phyloP scores from a whole-genome alignment of 148 eudicot genomes.

The Euryodendron excelsum region DNA sequence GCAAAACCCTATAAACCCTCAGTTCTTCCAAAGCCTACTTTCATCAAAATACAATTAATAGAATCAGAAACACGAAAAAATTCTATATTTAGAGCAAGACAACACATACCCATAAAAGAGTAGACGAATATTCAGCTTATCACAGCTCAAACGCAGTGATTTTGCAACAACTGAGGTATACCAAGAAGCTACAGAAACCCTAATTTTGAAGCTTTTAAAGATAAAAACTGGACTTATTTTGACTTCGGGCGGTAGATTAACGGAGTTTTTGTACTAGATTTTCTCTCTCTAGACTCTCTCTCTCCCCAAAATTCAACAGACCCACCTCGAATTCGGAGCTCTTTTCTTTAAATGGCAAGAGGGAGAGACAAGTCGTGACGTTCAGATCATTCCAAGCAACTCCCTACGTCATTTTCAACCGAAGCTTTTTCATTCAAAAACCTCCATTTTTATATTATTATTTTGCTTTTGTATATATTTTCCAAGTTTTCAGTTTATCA shows the following conservation, averaged over 20 bases:
- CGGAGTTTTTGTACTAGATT: not conserved
- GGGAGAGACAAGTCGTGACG: not conserved
- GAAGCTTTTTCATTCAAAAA: slow-evolving; percentile 16
- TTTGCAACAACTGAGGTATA: not conserved
- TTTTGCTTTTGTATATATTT: not conserved
- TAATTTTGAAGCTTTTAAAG: slow-evolving; percentile 5
- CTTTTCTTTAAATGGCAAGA: not conserved
- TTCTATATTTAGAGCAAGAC: not conserved
- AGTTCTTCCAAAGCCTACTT: not conserved
- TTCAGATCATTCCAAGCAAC: slow-evolving; percentile 37
- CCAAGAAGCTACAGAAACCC: slow-evolving; percentile 1
- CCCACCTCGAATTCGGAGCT: slow-evolving; percentile 27
- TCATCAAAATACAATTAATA: not conserved
- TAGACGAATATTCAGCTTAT: not conserved
- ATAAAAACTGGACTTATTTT: slow-evolving; percentile 24
- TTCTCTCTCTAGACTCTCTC: not conserved
- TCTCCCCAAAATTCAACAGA: slow-evolving; percentile 15
- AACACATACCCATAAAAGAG: slow-evolving; percentile 9
- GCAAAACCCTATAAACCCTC: slow-evolving; percentile 7
- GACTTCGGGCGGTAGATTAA: slow-evolving; percentile 26
- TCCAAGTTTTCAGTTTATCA: no score
- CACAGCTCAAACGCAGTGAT: not conserved
- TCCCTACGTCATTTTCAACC: slow-evolving; percentile 38
- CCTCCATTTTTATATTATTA: not conserved
- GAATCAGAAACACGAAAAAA: not conserved